Conservation (phyloP, 2,329 filamentous ascomycete species). For the Ampelomyces quisqualis region DNA sequence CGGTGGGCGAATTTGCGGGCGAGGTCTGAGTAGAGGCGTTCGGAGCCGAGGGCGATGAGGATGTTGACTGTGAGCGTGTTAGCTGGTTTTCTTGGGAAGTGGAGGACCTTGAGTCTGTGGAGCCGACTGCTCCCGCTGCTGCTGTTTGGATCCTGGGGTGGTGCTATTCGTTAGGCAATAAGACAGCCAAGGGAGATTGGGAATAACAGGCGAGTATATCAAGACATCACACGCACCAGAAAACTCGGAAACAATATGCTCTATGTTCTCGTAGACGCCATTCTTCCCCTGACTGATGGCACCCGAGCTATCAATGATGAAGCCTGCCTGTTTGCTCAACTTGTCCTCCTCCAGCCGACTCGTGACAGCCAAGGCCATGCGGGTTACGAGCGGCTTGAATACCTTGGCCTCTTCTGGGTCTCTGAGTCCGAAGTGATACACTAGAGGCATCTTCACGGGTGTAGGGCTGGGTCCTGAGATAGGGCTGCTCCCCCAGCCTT, state of each 20-base stretch:
- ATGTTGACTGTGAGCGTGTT: conserved; percentile 62
- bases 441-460: conserved; percentile 87
- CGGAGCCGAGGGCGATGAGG: conserved; percentile 78
- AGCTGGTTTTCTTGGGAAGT: conserved; percentile 16
- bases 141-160: too few species aligned
- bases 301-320: conserved; percentile 83
- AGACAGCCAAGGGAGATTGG: background rate
- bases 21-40: conserved; percentile 73
- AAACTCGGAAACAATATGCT: conserved; percentile 73
- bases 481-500: conserved; percentile 85
- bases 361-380: conserved; percentile 75
- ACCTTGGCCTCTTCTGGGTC: conserved; percentile 68
- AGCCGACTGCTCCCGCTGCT: too few species aligned
- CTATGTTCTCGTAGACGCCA: conserved; percentile 71
- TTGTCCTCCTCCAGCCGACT: conserved; percentile 75
- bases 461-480: conserved; percentile 86
- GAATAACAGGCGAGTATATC: conserved; percentile 1
- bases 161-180: too few species aligned
- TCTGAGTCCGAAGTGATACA: conserved; percentile 81
- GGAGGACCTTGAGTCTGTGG: background rate
- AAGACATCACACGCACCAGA: conserved; percentile 53
- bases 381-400: conserved; percentile 72
- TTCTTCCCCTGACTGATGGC: conserved; percentile 64
- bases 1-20: conserved; percentile 63
- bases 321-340: conserved; percentile 68